Evolutionary conservation across 2,329 filamentous ascomycete genomes (phyloP).

Genomic region (Exophiala aquamarina): DNA sequence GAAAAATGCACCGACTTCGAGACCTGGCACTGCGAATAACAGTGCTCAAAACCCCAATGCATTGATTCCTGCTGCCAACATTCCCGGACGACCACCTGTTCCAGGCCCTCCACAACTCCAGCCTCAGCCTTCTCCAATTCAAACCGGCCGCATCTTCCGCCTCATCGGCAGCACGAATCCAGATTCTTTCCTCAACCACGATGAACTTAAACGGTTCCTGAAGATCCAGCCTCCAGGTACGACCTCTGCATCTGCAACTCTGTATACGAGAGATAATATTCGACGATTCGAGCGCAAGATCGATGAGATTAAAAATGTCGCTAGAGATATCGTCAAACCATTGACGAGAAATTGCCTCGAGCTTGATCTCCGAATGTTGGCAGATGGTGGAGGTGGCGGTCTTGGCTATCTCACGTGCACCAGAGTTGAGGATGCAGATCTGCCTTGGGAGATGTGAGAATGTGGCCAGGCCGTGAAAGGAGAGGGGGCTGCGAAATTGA

Average conservation of each 20-base stretch:
- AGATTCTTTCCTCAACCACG: conserved; percentile 71
- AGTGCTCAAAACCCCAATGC: not conserved
- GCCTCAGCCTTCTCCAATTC: conserved; percentile 31
- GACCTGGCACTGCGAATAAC: conserved; percentile 18
- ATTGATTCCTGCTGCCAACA: not conserved
- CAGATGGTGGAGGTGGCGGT: conserved; percentile 45
- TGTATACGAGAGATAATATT: conserved; percentile 85
- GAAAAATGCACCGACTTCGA: conserved; percentile 31
- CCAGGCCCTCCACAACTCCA: conserved; percentile 15
- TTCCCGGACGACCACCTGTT: conserved; percentile 4
- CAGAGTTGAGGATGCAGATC: conserved; percentile 60
- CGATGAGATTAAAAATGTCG: conserved; percentile 83
- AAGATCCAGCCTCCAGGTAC: conserved; percentile 65
- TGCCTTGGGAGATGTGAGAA: conserved; percentile 55
- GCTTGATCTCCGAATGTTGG: conserved; percentile 61
- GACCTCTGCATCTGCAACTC: conserved; percentile 34
- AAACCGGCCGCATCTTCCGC: conserved; percentile 73
- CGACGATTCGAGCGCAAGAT: conserved; percentile 81
- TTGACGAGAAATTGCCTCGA: conserved; percentile 84
- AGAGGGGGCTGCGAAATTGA: not conserved
- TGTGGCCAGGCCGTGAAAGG: not conserved
- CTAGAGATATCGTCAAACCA: conserved; percentile 77
- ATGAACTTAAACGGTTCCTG: conserved; percentile 87
- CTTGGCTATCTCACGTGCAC: conserved; percentile 67
- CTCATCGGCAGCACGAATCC: conserved; percentile 66